Evolutionary conservation across 2,329 filamentous ascomycete species (phyloP).

Genomic region (Diaporthe sp.): DNA sequence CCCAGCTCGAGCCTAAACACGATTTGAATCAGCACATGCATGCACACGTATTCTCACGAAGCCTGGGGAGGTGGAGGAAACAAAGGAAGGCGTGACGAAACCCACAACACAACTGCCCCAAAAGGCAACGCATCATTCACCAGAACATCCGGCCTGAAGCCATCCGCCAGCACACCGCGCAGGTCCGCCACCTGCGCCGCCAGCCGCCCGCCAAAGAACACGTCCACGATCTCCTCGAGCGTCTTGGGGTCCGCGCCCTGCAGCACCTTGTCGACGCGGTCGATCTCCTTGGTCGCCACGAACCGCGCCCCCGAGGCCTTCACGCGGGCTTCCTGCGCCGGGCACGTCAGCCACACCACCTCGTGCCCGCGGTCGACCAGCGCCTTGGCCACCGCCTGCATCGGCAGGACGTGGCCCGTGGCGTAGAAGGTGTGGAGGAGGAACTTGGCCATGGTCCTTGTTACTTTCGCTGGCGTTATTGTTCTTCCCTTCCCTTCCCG

Average conservation of each 20-base stretch:
- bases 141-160: constrained; percentile 49
- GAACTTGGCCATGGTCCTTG: constrained; percentile 47
- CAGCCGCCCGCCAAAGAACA: constrained; percentile 47
- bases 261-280: constrained; percentile 48
- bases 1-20: constrained; percentile 48
- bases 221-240: constrained; percentile 49
- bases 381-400: constrained; percentile 55
- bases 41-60: no score
- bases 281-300: constrained; percentile 45
- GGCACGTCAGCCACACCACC: constrained; percentile 54
- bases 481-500: neutral
- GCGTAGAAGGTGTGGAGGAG: constrained; percentile 57
- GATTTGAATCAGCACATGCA: neutral
- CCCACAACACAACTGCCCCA: constrained; percentile 49
- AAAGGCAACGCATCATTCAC: constrained; percentile 55
- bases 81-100: neutral
- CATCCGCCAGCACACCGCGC: constrained; percentile 48
- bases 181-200: constrained; percentile 54
- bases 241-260: constrained; percentile 47
- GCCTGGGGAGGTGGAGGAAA: no score
- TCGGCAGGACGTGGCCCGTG: constrained; percentile 55
- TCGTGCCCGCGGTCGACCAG: constrained; percentile 54
- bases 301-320: constrained; percentile 52
- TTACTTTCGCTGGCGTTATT: neutral
- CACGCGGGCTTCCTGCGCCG: constrained; percentile 52